Percentiles rank a stretch among this genome's conserved stretches.
Conservation (phyloP, 345 rosid species). For the Corchorus capsularis region DNA sequence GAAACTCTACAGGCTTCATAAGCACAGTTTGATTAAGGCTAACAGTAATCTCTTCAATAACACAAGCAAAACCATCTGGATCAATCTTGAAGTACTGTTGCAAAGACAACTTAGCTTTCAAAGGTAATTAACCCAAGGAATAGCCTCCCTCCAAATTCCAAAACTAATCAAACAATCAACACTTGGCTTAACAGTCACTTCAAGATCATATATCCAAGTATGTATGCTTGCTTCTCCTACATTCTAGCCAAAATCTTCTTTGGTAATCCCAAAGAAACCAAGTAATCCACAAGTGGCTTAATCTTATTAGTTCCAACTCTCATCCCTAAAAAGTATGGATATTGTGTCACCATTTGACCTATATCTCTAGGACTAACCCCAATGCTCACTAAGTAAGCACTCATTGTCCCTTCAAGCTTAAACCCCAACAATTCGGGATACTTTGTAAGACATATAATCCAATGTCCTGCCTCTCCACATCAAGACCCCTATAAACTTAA, state of each 20-base stretch:
- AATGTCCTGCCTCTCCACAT: conserved; percentile 82
- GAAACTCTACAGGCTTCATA: conserved; percentile 80
- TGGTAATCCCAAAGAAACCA: conserved; percentile 72
- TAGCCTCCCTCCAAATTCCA: conserved; percentile 61
- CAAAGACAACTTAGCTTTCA: conserved; percentile 86
- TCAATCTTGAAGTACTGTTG: conserved; percentile 90
- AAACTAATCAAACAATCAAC: conserved; percentile 82
- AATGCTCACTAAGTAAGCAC: conserved; percentile 85
- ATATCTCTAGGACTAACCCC: conserved; percentile 93
- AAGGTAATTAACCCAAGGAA: conserved; percentile 61
- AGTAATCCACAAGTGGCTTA: conserved; percentile 76
- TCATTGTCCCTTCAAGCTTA: conserved; percentile 93
- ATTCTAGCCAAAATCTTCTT: conserved; percentile 80
- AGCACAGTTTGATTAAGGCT: conserved; percentile 80
- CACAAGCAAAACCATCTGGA: conserved; percentile 73
- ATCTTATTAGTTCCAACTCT: conserved; percentile 92
- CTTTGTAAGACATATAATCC: conserved; percentile 77
- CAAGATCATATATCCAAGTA: conserved; percentile 85
- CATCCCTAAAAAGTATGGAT: conserved; percentile 85
- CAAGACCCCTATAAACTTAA: conserved; percentile 86
- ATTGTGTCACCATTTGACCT: conserved; percentile 94
- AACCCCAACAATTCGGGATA: conserved; percentile 93
- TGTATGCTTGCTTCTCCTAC: conserved; percentile 82
- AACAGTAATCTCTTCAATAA: conserved; percentile 79
- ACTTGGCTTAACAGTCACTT: conserved; percentile 85